Evolutionary conservation across 1,284 basidiomycete species (phyloP).

Genomic region (Ustilago esculenta): DNA sequence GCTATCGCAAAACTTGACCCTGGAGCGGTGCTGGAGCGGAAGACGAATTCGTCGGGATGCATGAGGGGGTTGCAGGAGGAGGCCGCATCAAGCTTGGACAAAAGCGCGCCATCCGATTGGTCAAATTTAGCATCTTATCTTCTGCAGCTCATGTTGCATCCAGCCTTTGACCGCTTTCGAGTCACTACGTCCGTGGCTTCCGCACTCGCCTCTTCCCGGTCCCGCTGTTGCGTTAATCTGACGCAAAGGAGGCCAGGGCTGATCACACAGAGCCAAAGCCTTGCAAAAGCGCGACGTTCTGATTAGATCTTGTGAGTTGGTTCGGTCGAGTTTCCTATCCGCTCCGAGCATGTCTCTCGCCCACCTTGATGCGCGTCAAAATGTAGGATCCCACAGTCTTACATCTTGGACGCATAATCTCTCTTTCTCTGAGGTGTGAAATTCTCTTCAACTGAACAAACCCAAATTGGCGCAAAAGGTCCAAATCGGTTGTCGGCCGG

Average conservation of each 20-base stretch:
- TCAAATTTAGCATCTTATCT: constrained; percentile 26
- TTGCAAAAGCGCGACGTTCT: no score
- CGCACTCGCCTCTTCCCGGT: no score
- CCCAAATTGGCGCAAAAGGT: no score
- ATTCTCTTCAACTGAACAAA: background rate
- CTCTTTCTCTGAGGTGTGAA: no score
- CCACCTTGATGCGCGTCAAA: no score
- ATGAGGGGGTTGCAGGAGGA: background rate
- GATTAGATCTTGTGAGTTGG: constrained; percentile 26
- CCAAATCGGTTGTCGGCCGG: constrained; percentile 22
- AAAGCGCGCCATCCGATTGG: constrained; percentile 28
- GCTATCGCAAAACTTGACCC: no score
- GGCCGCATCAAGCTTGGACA: background rate
- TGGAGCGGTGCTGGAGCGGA: no score
- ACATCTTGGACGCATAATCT: no score
- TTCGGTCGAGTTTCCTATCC: constrained; percentile 45
- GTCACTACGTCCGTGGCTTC: no score
- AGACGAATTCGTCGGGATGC: background rate
- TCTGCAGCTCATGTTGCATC: background rate
- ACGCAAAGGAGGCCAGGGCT: constrained; percentile 25
- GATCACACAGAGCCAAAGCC: no score
- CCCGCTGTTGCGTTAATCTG: no score
- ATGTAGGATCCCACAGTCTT: no score
- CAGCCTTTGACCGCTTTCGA: constrained; percentile 6
- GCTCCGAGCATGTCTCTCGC: constrained; percentile 8